Evolutionary conservation across 208 protist species (phyloP).

Genomic region (Leishmania guyanensis): DNA sequence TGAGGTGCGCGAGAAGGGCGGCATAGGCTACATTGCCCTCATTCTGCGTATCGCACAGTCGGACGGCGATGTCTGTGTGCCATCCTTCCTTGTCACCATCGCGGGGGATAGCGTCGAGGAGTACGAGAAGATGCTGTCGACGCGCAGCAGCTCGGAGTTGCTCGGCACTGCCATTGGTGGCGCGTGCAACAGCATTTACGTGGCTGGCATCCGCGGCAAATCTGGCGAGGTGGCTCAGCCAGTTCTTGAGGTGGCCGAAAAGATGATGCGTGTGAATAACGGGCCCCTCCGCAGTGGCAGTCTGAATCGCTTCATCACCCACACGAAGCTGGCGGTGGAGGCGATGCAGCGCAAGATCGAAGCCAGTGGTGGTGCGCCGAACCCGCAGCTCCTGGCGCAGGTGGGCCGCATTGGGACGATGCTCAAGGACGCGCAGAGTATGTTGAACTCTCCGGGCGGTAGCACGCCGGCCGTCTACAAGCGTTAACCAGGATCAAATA

Average conservation of each 20-base stretch:
- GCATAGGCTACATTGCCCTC: slow-evolving; percentile 30
- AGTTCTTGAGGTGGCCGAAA: slow-evolving; percentile 28
- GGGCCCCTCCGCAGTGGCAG: slow-evolving; percentile 42
- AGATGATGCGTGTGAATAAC: slow-evolving; percentile 38
- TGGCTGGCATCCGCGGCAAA: slow-evolving; percentile 40
- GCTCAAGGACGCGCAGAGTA: slow-evolving; percentile 45
- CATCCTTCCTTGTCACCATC: slow-evolving; percentile 46
- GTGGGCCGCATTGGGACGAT: slow-evolving; percentile 42
- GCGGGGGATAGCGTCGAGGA: slow-evolving; percentile 29
- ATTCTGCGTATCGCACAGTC: slow-evolving; percentile 37
- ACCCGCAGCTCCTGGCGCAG: slow-evolving; percentile 27
- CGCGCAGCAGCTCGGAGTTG: slow-evolving; percentile 32
- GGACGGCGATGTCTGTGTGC: slow-evolving; percentile 54
- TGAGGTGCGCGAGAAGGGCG: slow-evolving; percentile 33
- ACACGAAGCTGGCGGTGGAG: slow-evolving; percentile 41
- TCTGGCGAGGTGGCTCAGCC: slow-evolving; percentile 23
- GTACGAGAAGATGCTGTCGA: slow-evolving; percentile 33
- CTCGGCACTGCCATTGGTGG: slow-evolving; percentile 57
- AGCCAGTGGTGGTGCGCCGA: slow-evolving; percentile 14
- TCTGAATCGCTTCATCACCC: slow-evolving; percentile 47
- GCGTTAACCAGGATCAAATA: slow-evolving; percentile 5
- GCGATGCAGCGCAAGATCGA: slow-evolving; percentile 36
- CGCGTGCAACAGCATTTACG: slow-evolving; percentile 49
- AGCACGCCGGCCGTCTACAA: slow-evolving; percentile 46
- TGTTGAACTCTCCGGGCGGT: slow-evolving; percentile 46